Base-by-base conservation (phyloP, 1,139 yeast genomes). In the Blastobotrys indianensis region DNA sequence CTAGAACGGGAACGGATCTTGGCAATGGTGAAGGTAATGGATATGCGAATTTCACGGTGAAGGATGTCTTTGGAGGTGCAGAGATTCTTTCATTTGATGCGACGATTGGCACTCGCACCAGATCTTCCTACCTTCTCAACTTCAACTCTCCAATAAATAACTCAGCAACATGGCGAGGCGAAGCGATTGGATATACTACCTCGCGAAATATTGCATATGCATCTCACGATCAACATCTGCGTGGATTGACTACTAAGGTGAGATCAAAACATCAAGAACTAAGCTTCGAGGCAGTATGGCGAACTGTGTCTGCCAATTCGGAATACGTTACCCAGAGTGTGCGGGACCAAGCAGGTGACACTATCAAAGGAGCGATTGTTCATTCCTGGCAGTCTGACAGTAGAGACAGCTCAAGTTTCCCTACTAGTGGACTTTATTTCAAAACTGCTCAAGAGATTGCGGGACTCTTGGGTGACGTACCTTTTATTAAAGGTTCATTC, bases 1-100 rank as follows among this genome's bases (percentile, higher is more conserved):
- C 94, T 50, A 83, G 82, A 58, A 85, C 95, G 1, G 97, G 96
- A n/a, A 90, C 96, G 4, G 88, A 85, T 63, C 77, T 90, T 3
- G 97, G 97, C 2, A 90, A 90, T 60, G 94, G 95, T 25, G 96
- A 88, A 68, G 97, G 97, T 23, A 94, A 85, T 60, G 97, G 96
- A 1, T 87, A 87, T 58, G 74, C 87, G 39, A 82, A 84, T 42
- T 41, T 60, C 7, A 46, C 60, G 10, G 57, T 84, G 61, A 75
- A 80, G 44, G 90, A 92, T 61, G 66, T 86, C 9, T 79, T 88
- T 64, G 96, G 96, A 0, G 96, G 95, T 2, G 97, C 92, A 7
- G 98, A 92, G 61, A 73, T 73, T 39, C 59, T 90, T 17, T 74
- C 79, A 28, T 71, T 88, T 44, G 95, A 90, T 64, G 87, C 95